A percentile compares a stretch with the other conserved stretches of the same genome.
Evolutionary conservation across 768 basidiomycete genomes (phyloP).

Genomic region (Kwoniella shandongensis): DNA sequence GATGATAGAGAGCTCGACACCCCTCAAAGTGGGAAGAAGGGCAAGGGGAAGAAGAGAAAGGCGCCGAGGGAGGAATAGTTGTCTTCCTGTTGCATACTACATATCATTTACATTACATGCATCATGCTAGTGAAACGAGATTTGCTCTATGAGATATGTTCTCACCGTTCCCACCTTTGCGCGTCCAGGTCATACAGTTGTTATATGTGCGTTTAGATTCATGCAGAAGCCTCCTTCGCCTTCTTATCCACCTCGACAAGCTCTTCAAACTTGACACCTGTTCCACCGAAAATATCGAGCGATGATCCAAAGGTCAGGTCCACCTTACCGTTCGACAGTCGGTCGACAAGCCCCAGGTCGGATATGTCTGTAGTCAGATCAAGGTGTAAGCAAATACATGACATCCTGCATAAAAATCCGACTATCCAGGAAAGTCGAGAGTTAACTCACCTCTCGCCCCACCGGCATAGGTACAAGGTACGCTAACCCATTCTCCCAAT

Average conservation of each 20-base stretch:
- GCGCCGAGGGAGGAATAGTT: slow-evolving; percentile 21
- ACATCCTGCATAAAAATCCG: no score
- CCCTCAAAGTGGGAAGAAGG: slow-evolving; percentile 4
- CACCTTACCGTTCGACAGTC: slow-evolving; percentile 76
- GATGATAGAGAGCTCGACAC: slow-evolving; percentile 15
- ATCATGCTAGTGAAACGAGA: no score
- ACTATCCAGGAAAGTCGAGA: no score
- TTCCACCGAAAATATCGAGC: slow-evolving; percentile 59
- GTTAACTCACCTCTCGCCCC: slow-evolving; percentile 75
- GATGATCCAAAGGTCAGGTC: slow-evolving; percentile 86
- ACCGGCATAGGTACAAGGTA: slow-evolving; percentile 95
- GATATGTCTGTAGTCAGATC: slow-evolving; percentile 63
- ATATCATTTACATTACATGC: not conserved
- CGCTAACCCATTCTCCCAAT: slow-evolving; percentile 84
- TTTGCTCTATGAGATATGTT: no score
- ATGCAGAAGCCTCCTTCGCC: slow-evolving; percentile 21
- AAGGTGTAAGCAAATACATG: not conserved
- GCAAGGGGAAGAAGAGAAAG: slow-evolving; percentile 34
- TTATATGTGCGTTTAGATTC: no score
- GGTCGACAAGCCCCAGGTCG: slow-evolving; percentile 78
- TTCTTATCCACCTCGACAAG: slow-evolving; percentile 53
- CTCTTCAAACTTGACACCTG: slow-evolving; percentile 56
- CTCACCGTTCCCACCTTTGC: no score
- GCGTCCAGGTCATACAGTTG: no score
- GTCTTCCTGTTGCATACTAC: not conserved